phyloP scores from a whole-genome alignment of 352 stramenopile species.

The Phytophthora foliorum region DNA sequence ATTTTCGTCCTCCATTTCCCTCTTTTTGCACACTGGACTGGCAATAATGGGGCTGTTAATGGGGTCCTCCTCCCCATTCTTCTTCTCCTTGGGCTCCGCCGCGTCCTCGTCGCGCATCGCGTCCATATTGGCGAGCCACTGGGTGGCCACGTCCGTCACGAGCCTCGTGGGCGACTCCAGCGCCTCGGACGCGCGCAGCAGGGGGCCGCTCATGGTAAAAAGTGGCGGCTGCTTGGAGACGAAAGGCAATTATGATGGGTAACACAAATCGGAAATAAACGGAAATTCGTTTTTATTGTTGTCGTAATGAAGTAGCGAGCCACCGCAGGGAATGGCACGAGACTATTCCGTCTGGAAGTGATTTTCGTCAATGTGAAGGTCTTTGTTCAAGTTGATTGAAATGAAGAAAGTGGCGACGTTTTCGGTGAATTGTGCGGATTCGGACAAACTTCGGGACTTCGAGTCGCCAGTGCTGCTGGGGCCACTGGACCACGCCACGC shows the following conservation, averaged over 20 bases:
- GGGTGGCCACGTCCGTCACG: conserved; percentile 34
- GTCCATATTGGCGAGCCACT: conserved; percentile 38
- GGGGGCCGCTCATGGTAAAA: conserved; percentile 17
- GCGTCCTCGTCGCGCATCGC: conserved; percentile 32
- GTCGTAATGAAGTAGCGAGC: not conserved
- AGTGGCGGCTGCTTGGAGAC: conserved; percentile 22
- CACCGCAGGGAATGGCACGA: not conserved
- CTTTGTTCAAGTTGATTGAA: not conserved
- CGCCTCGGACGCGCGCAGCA: conserved; percentile 4
- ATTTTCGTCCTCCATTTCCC: not conserved
- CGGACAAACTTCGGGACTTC: not conserved
- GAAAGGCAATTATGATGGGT: conserved; percentile 33
- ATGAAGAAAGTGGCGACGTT: not conserved
- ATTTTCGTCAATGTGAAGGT: not conserved
- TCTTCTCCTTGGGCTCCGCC: conserved; percentile 3
- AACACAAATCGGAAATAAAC: conserved; percentile 20
- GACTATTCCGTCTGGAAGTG: conserved; percentile 5
- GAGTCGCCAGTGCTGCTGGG: conserved; percentile 25
- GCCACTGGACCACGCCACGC: conserved; percentile 29
- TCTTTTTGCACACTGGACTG: conserved; percentile 24
- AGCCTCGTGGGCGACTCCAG: conserved; percentile 36
- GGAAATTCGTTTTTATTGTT: not conserved
- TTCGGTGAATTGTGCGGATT: conserved; percentile 9
- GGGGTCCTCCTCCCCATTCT: not conserved
- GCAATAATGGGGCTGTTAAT: not conserved